A percentile compares a stretch with the other conserved stretches of the same genome.
Evolutionary conservation across 139 green algal species (phyloP).

Genomic region (Dunaliella primolecta): DNA sequence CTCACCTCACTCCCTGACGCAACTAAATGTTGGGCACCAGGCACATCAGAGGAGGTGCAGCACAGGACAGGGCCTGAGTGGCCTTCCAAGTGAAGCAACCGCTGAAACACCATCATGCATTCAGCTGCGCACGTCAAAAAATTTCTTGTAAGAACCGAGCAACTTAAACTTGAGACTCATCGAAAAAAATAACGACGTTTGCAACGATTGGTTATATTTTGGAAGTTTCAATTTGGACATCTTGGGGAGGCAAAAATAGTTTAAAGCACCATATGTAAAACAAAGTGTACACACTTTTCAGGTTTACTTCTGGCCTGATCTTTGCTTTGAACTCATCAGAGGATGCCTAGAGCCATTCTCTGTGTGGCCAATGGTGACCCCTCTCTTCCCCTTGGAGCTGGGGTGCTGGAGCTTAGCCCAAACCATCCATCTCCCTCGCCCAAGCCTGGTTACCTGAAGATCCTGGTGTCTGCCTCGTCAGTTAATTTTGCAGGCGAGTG

Average conservation of each 20-base stretch:
- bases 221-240: too few species aligned
- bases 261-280: neutral
- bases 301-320: neutral
- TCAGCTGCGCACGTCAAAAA: neutral
- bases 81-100: neutral
- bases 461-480: slow-evolving; percentile 43
- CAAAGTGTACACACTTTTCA: too few species aligned
- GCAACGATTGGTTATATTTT: too few species aligned
- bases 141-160: neutral
- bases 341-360: slow-evolving; percentile 53
- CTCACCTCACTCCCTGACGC: slow-evolving; percentile 27
- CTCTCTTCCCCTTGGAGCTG: slow-evolving; percentile 15
- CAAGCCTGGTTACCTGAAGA: slow-evolving; percentile 31
- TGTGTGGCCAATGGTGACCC: slow-evolving; percentile 58
- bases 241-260: neutral
- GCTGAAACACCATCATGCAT: neutral
- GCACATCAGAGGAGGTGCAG: neutral
- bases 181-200: neutral
- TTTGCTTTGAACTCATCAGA: neutral
- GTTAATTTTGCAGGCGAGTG: slow-evolving; percentile 80
- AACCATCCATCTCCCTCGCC: slow-evolving; percentile 10
- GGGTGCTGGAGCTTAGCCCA: slow-evolving; percentile 23
- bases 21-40: neutral
- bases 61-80: slow-evolving; percentile 11
- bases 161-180: neutral